These are phyloP conservation scores for Massospora cicadina DNA, from an alignment of 371 early-diverging fungal species.

Conservation along the genomic window DNA sequence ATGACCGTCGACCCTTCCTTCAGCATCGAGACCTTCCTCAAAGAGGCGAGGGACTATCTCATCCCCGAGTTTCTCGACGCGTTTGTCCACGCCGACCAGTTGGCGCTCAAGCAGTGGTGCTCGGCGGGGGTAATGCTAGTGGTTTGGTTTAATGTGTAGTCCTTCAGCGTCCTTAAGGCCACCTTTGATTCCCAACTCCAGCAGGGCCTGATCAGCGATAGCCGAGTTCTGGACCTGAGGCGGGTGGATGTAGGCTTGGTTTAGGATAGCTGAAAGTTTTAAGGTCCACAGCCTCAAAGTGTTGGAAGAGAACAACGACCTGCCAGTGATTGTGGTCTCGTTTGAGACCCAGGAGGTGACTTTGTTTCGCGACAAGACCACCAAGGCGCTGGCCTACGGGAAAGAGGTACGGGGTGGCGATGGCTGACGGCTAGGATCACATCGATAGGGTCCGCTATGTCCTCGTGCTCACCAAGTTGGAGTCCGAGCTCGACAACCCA, in stretches of 20 bases:
- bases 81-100: constrained; percentile 66
- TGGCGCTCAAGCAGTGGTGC: constrained; percentile 76
- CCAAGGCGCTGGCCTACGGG: constrained; percentile 70
- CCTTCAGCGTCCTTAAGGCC: constrained; percentile 73
- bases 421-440: constrained; percentile 29
- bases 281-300: constrained; percentile 44
- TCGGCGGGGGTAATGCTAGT: constrained; percentile 57
- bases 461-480: constrained; percentile 71
- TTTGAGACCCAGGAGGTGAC: constrained; percentile 90
- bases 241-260: constrained; percentile 53
- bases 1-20: constrained; percentile 73
- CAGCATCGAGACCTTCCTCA: constrained; percentile 67
- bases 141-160: constrained; percentile 25
- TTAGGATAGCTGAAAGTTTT: background rate
- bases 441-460: constrained; percentile 77
- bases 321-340: constrained; percentile 72
- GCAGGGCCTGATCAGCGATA: constrained; percentile 78
- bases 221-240: constrained; percentile 82
- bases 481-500: constrained; percentile 70
- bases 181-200: constrained; percentile 67
- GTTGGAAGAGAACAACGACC: constrained; percentile 58
- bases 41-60: constrained; percentile 75
- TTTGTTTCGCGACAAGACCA: constrained; percentile 70
- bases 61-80: constrained; percentile 95
- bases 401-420: constrained; percentile 29